Evolutionary conservation across 106 monocot species (phyloP), one percentile per base, ranked within the genome.

Genomic region (Phalaenopsis aphrodite): DNA sequence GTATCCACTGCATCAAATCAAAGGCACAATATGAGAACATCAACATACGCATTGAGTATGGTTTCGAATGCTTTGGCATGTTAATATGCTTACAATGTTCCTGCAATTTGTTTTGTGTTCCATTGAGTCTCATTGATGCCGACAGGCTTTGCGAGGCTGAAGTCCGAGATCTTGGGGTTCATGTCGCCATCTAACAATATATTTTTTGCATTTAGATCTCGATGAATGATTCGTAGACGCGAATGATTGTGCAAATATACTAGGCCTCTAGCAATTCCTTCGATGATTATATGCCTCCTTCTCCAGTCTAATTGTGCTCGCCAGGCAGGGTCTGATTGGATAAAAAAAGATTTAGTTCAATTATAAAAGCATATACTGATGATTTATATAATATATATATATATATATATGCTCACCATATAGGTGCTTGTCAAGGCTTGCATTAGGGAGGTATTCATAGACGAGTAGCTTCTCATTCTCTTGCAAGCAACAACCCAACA

Each of bases 81-180:
- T 45, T 74, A 43, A 52, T 46, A 57, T 30, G 56, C 79, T 84
- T 75, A 84, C 84, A 15, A 72, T 49, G 84, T 80, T 24, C 84
- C 84, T 0, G 61, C 80, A 24, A 84, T 42, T 55, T 46, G 74
- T 45, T 47, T 80, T 7, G 84, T 84, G 46, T 42, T 43, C 43
- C 42, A 37, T 15, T 84, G 80, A 19, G 11, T 84, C 12, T 76
- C 43, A 80, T 80, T 75, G 18, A 52, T 61, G 14, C 47, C 46
- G n/a, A 80, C 75, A 24, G 64, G 65, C 80, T 80, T 84, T 4
- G 84, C 84, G 10, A 76, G 15, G 5, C 84, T 80, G 24, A 84
- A 84, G 11, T 84, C 80, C 11, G 84, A 79, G 21, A 84, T 84
- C 64, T 84, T 84, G 4, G 84, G 84, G 52, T 75, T 84, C 84